Conservation (phyloP, 164 flowering plant species). For the Stephania cephalantha region DNA sequence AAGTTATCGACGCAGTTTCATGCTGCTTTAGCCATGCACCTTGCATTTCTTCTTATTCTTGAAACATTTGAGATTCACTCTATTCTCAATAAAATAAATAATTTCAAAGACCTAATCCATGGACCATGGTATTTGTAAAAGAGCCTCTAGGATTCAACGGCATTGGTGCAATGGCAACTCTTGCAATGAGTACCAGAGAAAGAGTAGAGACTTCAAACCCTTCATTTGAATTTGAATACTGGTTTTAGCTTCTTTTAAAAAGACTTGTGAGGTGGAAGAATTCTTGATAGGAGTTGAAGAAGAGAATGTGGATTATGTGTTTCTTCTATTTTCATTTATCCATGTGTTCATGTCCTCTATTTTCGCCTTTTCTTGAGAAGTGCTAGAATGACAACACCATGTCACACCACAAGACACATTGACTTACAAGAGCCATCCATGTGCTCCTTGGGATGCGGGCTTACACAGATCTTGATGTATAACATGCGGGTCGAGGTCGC, state of each 20-base stretch:
- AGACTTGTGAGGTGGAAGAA: neutral
- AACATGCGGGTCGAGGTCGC: too few relatives aligned
- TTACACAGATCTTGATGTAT: too few relatives aligned
- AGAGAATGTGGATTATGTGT: neutral
- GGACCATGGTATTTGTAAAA: neutral
- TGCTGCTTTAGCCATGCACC: neutral
- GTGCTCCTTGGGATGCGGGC: too few relatives aligned
- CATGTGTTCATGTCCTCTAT: slow-evolving; percentile 4
- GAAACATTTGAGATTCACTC: neutral
- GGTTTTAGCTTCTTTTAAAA: neutral
- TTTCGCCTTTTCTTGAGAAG: neutral
- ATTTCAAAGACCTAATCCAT: neutral
- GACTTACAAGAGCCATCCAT: too few relatives aligned
- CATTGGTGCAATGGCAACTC: neutral
- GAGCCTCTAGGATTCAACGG: neutral
- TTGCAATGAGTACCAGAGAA: slow-evolving; percentile 4
- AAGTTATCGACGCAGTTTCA: neutral
- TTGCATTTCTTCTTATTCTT: neutral
- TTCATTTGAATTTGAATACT: neutral
- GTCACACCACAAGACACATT: too few relatives aligned
- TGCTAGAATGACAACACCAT: too few relatives aligned
- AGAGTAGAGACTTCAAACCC: neutral
- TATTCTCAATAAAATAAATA: neutral
- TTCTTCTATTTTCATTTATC: neutral
- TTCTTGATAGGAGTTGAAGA: neutral